Conservation (phyloP, 345 rosid genomes). For the Eucalyptus cloeziana region DNA sequence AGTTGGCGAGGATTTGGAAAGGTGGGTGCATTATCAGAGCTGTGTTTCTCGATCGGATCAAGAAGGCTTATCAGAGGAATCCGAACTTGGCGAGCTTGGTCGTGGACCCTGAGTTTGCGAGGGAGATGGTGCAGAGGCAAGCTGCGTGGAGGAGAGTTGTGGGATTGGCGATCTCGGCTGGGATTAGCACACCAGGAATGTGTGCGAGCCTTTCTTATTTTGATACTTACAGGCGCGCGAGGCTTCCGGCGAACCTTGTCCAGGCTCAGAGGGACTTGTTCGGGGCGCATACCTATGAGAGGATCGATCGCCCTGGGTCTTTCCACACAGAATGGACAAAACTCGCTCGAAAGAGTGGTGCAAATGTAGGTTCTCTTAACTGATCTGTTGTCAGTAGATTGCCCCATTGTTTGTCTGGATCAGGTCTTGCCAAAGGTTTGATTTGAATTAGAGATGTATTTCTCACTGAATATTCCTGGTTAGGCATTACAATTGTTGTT, state of each 20-base stretch:
- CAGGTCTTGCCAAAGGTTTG: conserved; percentile 2
- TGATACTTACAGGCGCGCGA: conserved; percentile 85
- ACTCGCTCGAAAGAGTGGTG: conserved; percentile 48
- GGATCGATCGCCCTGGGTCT: conserved; percentile 68
- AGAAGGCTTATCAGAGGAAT: conserved; percentile 89
- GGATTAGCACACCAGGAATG: conserved; percentile 97
- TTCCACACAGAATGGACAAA: conserved; percentile 92
- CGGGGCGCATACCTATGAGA: conserved; percentile 96
- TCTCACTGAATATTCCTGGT: neutral
- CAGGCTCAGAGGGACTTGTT: conserved; percentile 99
- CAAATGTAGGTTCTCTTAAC: conserved; percentile 35
- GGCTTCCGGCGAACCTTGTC: conserved; percentile 83
- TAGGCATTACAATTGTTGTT: conserved; percentile 16
- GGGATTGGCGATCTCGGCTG: conserved; percentile 77
- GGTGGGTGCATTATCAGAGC: conserved; percentile 97
- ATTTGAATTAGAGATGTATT: neutral
- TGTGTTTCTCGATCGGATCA: conserved; percentile 93
- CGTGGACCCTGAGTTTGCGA: conserved; percentile 93
- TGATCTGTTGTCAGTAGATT: conserved; percentile 8
- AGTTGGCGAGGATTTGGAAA: conserved; percentile 94
- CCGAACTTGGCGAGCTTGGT: conserved; percentile 79
- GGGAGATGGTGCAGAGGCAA: conserved; percentile 97
- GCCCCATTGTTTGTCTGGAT: neutral
- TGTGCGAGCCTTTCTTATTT: conserved; percentile 92
- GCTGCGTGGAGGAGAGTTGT: conserved; percentile 99